Conservation (phyloP, 352 stramenopile genomes). For the Globisporangium perplexum region DNA sequence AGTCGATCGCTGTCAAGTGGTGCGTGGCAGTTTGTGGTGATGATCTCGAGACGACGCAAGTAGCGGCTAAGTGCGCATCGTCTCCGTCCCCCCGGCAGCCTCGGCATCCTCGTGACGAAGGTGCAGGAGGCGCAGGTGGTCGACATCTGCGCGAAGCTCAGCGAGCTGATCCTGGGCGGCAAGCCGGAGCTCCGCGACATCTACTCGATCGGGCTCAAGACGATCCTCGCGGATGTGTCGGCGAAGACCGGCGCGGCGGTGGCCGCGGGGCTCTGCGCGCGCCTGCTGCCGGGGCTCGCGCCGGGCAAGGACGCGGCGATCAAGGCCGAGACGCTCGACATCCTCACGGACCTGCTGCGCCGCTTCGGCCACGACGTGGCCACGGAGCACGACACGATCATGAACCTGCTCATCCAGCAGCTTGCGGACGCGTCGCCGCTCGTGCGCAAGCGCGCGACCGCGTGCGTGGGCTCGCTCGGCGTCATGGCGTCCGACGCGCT, state of each 20-base stretch:
- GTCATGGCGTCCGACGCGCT: slow-evolving; percentile 94
- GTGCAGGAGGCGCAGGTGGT: slow-evolving; percentile 93
- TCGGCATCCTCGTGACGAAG: slow-evolving; percentile 96
- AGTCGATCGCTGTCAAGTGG: slow-evolving; percentile 92
- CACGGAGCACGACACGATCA: slow-evolving; percentile 87
- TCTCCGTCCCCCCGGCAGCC: neutral
- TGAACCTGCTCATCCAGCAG: slow-evolving; percentile 83
- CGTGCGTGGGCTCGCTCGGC: slow-evolving; percentile 93
- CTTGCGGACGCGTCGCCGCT: slow-evolving; percentile 80
- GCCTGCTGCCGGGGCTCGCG: slow-evolving; percentile 54
- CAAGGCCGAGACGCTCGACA: slow-evolving; percentile 95
- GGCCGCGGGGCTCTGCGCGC: slow-evolving; percentile 56
- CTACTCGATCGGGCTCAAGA: slow-evolving; percentile 98
- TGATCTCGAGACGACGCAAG: no score
- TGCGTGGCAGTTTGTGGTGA: no score
- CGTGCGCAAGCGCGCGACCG: slow-evolving; percentile 94
- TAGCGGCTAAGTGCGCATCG: no score
- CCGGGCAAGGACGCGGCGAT: slow-evolving; percentile 75
- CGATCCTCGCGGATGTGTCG: slow-evolving; percentile 93
- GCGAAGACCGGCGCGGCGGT: slow-evolving; percentile 85
- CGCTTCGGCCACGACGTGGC: slow-evolving; percentile 92
- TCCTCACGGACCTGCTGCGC: slow-evolving; percentile 95
- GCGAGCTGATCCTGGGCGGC: slow-evolving; percentile 94
- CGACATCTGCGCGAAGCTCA: slow-evolving; percentile 97
- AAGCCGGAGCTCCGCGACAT: slow-evolving; percentile 98